Conservation (phyloP, 257 asterid genomes). For the Schizonepeta tenuifolia region DNA sequence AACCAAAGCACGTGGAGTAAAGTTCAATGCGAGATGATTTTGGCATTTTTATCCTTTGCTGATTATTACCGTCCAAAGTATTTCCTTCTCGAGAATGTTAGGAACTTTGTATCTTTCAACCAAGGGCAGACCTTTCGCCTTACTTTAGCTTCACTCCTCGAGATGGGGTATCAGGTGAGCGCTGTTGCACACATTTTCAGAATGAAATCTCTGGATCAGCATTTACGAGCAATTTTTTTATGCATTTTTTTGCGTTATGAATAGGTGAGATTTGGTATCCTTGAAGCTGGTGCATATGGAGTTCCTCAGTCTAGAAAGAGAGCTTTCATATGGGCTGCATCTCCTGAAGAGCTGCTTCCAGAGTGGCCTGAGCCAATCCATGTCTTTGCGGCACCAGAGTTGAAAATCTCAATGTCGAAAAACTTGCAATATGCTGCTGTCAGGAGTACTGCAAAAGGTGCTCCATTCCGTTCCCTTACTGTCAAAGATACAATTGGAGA, state of each 20-base stretch:
- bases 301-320: conserved; percentile 96
- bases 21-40: conserved; percentile 98
- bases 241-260: conserved; percentile 27
- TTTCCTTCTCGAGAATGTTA: conserved; percentile 93
- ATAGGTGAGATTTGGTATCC: conserved; percentile 89
- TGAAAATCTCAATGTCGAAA: conserved; percentile 66
- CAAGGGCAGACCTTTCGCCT: conserved; percentile 96
- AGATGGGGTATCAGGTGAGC: conserved; percentile 94
- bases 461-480: conserved; percentile 92
- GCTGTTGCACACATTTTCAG: conserved; percentile 21
- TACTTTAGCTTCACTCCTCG: conserved; percentile 89
- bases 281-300: conserved; percentile 97
- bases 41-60: conserved; percentile 91
- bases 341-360: conserved; percentile 88
- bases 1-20: conserved; percentile 95
- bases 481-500: conserved; percentile 97
- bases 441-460: conserved; percentile 84
- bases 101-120: conserved; percentile 92
- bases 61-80: conserved; percentile 90
- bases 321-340: conserved; percentile 98
- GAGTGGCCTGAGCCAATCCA: conserved; percentile 99
- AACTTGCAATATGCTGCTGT: conserved; percentile 74
- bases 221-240: not conserved
- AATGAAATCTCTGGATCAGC: conserved; percentile 7
- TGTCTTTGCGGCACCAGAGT: conserved; percentile 83